Conservation (phyloP, 208 protist genomes). For the Endotrypanum monterogeii region DNA sequence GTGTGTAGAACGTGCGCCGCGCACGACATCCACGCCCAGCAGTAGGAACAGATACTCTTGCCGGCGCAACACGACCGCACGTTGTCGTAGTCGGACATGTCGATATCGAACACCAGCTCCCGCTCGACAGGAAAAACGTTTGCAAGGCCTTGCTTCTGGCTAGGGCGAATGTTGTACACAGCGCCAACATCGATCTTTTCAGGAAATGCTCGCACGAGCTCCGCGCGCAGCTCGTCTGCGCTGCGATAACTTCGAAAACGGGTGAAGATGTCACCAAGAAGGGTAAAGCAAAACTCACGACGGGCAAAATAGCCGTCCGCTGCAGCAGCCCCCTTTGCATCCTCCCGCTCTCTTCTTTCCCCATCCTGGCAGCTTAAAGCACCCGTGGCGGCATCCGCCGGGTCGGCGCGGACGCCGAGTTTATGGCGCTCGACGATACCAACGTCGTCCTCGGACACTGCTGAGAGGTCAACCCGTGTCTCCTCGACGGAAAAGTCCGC, state of each 20-base stretch:
- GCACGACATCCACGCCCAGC: conserved; percentile 97
- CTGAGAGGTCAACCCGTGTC: not conserved
- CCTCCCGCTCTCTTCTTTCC: not conserved
- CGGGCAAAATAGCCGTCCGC: conserved; percentile 74
- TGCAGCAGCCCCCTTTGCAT: conserved; percentile 21
- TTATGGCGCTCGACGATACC: not conserved
- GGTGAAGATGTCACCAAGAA: conserved; percentile 89
- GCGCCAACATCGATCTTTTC: conserved; percentile 92
- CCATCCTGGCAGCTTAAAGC: not conserved
- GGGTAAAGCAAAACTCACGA: conserved; percentile 91
- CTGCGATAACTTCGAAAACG: conserved; percentile 85
- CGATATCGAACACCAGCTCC: conserved; percentile 99
- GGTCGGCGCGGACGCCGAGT: not conserved
- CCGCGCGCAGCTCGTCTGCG: conserved; percentile 63
- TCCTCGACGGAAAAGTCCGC: not conserved
- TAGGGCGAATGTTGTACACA: conserved; percentile 86
- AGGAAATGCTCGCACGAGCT: conserved; percentile 76
- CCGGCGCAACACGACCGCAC: conserved; percentile 95
- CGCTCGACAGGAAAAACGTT: conserved; percentile 88
- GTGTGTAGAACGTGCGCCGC: conserved; percentile 92
- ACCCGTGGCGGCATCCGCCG: not conserved
- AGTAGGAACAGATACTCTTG: conserved; percentile 96
- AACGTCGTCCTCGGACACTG: not conserved
- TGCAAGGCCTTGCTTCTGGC: conserved; percentile 77
- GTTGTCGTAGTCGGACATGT: conserved; percentile 99